Conservation (phyloP, 2,329 filamentous ascomycete species). For the Alternaria consortialis region DNA sequence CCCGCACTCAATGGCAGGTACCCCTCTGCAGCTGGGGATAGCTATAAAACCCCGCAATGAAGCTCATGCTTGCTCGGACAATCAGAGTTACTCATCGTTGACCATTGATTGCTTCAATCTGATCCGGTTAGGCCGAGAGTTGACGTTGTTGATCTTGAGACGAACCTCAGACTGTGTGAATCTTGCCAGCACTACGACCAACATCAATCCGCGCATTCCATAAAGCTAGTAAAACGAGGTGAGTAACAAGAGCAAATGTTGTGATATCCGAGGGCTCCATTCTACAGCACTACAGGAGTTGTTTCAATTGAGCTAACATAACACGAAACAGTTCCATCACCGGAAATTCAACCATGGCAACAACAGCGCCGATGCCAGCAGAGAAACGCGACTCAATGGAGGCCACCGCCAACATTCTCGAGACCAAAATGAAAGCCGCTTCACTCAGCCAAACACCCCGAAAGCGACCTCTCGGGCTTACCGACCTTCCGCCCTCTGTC, state of each 20-base stretch:
- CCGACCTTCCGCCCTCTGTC: slow-evolving; percentile 38
- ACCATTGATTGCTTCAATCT: neutral
- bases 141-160: neutral
- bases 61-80: neutral
- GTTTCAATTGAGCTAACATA: neutral
- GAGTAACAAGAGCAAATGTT: neutral
- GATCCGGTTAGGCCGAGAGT: neutral
- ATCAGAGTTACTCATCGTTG: neutral
- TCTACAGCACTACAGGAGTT: too few species aligned
- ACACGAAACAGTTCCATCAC: neutral
- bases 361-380: neutral
- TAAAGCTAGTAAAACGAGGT: neutral
- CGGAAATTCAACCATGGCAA: slow-evolving; percentile 4
- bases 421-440: slow-evolving; percentile 27
- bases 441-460: slow-evolving; percentile 12
- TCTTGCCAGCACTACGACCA: neutral
- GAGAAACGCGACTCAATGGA: slow-evolving; percentile 47
- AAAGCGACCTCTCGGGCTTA: slow-evolving; percentile 38
- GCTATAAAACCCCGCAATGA: slow-evolving; percentile 39
- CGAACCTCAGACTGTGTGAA: neutral
- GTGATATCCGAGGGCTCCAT: neutral
- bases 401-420: slow-evolving; percentile 27
- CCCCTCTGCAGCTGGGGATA: slow-evolving; percentile 21
- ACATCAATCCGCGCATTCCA: neutral
- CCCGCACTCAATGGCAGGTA: slow-evolving; percentile 34